These are phyloP conservation scores for Kodamaea sp. DNA, from an alignment of 1,139 yeast genomes.

Conservation along the genomic window DNA sequence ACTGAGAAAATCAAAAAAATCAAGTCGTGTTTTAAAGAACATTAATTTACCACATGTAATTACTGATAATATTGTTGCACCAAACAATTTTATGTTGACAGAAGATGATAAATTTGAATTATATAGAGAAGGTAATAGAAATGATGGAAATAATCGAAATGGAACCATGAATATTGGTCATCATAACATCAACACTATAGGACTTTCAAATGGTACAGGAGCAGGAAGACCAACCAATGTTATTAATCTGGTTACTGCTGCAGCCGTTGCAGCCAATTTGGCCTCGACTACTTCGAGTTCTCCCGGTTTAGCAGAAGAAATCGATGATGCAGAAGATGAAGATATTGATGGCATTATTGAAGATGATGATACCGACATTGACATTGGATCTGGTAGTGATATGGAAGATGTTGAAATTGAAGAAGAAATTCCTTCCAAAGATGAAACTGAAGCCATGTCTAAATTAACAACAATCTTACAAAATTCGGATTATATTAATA, in stretches of 20 bases:
- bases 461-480: slow-evolving; percentile 5
- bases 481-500: slow-evolving; percentile 16
- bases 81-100: slow-evolving; percentile 28
- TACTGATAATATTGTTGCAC: slow-evolving; percentile 25
- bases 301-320: slow-evolving; percentile 20
- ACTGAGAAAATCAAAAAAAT: slow-evolving; percentile 24
- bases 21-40: slow-evolving; percentile 5
- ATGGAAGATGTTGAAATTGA: slow-evolving; percentile 19
- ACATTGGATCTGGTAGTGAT: slow-evolving; percentile 15
- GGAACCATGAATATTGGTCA: slow-evolving; percentile 4
- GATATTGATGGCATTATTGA: slow-evolving; percentile 23
- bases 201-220: neutral
- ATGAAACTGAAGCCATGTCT: slow-evolving; percentile 2
- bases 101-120: slow-evolving; percentile 37
- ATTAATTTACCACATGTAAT: slow-evolving; percentile 41
- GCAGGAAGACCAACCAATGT: neutral
- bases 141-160: slow-evolving; percentile 1
- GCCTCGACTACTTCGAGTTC: neutral
- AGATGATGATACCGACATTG: slow-evolving; percentile 20
- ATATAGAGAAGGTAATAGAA: too few relatives aligned
- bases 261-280: neutral
- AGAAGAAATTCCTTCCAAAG: slow-evolving; percentile 10
- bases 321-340: slow-evolving; percentile 27
- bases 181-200: neutral
- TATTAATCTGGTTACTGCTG: slow-evolving; percentile 8